Evolutionary conservation across 83 land plant genomes (phyloP).

Genomic region (Picea mariana): DNA sequence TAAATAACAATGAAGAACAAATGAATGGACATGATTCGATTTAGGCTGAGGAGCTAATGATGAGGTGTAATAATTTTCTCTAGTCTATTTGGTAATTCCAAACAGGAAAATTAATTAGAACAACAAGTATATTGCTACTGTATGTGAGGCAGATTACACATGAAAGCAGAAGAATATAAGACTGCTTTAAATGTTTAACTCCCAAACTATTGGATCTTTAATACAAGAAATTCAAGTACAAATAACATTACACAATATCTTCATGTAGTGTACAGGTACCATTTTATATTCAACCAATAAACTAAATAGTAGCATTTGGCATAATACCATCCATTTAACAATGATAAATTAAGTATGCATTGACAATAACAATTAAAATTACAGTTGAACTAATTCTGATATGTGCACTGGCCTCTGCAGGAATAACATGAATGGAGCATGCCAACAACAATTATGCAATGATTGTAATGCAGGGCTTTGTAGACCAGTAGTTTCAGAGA

Average conservation of each 20-base stretch:
- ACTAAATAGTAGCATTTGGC: too few relatives aligned
- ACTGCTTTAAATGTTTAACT: background rate
- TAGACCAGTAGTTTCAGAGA: background rate
- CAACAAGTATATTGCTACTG: too few relatives aligned
- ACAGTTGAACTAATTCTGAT: constrained; percentile 90
- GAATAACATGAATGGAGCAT: constrained; percentile 84
- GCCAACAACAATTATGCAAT: too few relatives aligned
- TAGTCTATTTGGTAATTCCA: constrained; percentile 91
- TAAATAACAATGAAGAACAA: background rate
- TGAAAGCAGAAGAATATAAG: too few relatives aligned
- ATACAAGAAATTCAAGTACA: constrained; percentile 4
- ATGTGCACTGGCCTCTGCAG: constrained; percentile 77
- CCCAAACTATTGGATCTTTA: background rate
- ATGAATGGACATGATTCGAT: constrained; percentile 36
- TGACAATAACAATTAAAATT: constrained; percentile 19
- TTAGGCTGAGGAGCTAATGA: constrained; percentile 82
- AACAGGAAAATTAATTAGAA: constrained; percentile 1
- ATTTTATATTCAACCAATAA: too few relatives aligned
- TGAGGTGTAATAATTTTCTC: constrained; percentile 96
- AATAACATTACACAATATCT: too few relatives aligned
- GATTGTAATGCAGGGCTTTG: constrained; percentile 8
- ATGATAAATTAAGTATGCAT: too few relatives aligned
- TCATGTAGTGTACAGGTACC: too few relatives aligned
- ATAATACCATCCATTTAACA: too few relatives aligned
- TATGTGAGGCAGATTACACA: too few relatives aligned